These are phyloP conservation scores for Dacryopinax spathularia DNA, from an alignment of 768 basidiomycete genomes.

Conservation along the genomic window DNA sequence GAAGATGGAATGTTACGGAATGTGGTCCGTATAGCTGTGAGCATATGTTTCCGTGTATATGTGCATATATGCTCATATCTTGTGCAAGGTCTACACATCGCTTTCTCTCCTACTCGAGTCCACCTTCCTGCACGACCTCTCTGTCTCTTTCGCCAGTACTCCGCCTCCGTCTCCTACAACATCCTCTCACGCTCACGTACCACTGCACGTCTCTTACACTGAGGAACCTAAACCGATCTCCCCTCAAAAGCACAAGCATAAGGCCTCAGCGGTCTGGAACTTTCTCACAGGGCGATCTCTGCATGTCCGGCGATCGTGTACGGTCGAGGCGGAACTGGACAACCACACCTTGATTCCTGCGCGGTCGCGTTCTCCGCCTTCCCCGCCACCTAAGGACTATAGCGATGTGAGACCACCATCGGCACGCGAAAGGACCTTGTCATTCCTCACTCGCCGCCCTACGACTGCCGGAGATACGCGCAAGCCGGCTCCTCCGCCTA, in stretches of 20 bases:
- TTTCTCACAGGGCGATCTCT: not conserved
- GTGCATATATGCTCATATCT: not conserved
- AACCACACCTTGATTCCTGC: not conserved
- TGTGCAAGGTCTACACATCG: conserved; percentile 31
- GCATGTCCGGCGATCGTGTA: not conserved
- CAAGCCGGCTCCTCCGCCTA: not conserved
- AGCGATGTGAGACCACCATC: not conserved
- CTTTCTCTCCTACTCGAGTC: conserved; percentile 50
- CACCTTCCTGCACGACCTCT: conserved; percentile 37
- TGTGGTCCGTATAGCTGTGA: conserved; percentile 34
- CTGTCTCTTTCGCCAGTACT: conserved; percentile 27
- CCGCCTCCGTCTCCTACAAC: not conserved
- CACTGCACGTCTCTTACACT: not conserved
- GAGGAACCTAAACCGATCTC: not conserved
- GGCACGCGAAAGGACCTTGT: not conserved
- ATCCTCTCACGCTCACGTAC: not conserved
- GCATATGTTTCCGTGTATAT: not conserved
- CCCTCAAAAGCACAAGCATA: not conserved
- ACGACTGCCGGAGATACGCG: not conserved
- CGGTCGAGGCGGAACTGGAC: not conserved
- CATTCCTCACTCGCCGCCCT: not conserved
- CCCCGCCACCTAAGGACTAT: not conserved
- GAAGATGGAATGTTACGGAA: conserved; percentile 34
- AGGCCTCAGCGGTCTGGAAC: not conserved
- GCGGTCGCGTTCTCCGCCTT: not conserved